These are phyloP conservation scores for Ustilago nuda DNA, from an alignment of 1,284 basidiomycete species.

Conservation along the genomic window DNA sequence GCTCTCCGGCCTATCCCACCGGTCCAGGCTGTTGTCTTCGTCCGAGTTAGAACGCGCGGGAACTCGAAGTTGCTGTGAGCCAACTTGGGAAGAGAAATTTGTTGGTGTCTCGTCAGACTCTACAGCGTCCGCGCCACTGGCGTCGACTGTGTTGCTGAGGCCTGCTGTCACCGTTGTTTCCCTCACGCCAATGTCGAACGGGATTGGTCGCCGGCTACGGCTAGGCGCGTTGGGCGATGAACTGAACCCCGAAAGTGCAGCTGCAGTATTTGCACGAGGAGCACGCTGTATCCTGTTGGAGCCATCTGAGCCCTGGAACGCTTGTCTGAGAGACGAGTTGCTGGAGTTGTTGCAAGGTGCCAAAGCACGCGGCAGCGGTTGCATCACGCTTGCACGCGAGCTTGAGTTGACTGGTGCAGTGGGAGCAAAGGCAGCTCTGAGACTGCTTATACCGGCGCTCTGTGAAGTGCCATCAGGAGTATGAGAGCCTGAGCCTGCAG, in stretches of 20 bases:
- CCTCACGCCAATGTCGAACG: slow-evolving; percentile 18
- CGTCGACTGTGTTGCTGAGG: background rate
- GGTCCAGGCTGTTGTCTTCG: background rate
- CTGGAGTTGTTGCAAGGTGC: slow-evolving; percentile 33
- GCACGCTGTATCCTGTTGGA: slow-evolving; percentile 21
- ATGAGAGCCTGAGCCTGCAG: slow-evolving; percentile 34
- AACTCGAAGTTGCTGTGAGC: background rate
- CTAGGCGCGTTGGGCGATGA: slow-evolving; percentile 5
- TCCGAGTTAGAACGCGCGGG: background rate
- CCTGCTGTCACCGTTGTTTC: background rate
- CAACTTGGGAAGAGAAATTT: slow-evolving; percentile 1
- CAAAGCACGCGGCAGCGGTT: slow-evolving; percentile 35
- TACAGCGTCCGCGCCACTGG: background rate
- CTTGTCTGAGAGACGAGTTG: slow-evolving; percentile 40
- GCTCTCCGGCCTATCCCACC: background rate
- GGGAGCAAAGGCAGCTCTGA: slow-evolving; percentile 41
- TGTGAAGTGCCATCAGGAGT: slow-evolving; percentile 38
- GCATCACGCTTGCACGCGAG: slow-evolving; percentile 43
- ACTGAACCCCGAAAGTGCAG: background rate
- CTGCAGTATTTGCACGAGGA: slow-evolving; percentile 9
- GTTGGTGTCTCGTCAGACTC: background rate
- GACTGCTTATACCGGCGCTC: slow-evolving; percentile 16
- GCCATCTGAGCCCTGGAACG: slow-evolving; percentile 25
- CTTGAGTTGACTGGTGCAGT: slow-evolving; percentile 22
- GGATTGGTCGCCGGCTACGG: slow-evolving; percentile 27